A percentile compares a stretch with the other conserved stretches of the same genome.
phyloP scores from a whole-genome alignment of 768 basidiomycete species.

The Pluteus cervinus region DNA sequence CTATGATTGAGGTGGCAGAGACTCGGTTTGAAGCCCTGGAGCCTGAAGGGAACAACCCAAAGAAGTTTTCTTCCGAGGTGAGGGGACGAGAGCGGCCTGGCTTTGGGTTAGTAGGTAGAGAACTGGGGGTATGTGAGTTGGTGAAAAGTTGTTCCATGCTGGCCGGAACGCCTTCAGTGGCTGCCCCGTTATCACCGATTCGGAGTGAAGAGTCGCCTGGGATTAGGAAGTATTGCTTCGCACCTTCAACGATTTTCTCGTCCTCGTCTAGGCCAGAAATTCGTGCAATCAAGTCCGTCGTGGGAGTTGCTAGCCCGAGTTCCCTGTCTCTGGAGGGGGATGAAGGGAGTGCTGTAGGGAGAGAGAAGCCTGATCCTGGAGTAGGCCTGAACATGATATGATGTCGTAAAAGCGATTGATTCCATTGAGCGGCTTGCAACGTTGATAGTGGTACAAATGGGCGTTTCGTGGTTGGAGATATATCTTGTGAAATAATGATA shows the following conservation, averaged over 20 bases:
- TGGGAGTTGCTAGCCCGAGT: constrained; percentile 54
- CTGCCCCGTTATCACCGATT: constrained; percentile 62
- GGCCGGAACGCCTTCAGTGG: constrained; percentile 28
- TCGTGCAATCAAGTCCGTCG: constrained; percentile 41
- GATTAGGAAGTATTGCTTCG: constrained; percentile 54
- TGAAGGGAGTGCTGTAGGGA: constrained; percentile 19
- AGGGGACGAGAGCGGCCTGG: constrained; percentile 6
- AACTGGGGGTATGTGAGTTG: constrained; percentile 22
- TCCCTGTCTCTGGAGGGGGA: constrained; percentile 51
- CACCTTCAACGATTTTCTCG: constrained; percentile 11
- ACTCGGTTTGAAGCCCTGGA: no score
- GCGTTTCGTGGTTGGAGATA: constrained; percentile 62
- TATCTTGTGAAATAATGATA: constrained; percentile 64
- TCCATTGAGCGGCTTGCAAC: constrained; percentile 79
- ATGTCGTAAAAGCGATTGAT: constrained; percentile 59
- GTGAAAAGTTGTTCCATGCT: constrained; percentile 73
- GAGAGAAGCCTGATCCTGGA: constrained; percentile 30
- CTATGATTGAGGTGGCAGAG: constrained; percentile 33
- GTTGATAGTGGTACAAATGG: constrained; percentile 63
- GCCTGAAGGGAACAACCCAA: constrained; percentile 52
- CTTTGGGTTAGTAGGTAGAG: constrained; percentile 17
- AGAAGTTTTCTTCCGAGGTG: constrained; percentile 52
- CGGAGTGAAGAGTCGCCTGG: constrained; percentile 65
- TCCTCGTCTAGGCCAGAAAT: constrained; percentile 13
- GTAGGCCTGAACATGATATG: constrained; percentile 42